phyloP scores from a whole-genome alignment of 495 filamentous ascomycete genomes.

The Xylaria curta region DNA sequence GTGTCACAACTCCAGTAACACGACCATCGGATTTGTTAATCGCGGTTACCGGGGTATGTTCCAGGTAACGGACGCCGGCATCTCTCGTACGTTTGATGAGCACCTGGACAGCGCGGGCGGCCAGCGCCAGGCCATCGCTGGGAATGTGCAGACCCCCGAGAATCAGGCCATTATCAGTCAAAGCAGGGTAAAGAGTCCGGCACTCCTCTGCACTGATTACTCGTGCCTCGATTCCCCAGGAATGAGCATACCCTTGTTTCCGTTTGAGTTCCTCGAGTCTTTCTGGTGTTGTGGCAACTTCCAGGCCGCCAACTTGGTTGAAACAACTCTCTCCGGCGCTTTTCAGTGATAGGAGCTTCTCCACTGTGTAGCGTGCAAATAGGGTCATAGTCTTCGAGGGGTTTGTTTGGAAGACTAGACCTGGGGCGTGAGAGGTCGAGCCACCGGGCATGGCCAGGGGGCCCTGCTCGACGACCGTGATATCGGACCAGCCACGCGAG shows the following conservation, averaged over 20 bases:
- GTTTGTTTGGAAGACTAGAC: constrained; percentile 59
- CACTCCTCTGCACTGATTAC: constrained; percentile 54
- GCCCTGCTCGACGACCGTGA: constrained; percentile 62
- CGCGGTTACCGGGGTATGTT: constrained; percentile 52
- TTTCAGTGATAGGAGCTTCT: constrained; percentile 49
- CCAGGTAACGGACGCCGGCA: constrained; percentile 56
- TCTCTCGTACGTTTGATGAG: constrained; percentile 55
- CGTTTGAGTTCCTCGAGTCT: constrained; percentile 59
- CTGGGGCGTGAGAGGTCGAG: constrained; percentile 60
- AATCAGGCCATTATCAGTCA: constrained; percentile 51
- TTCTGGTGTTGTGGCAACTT: constrained; percentile 57
- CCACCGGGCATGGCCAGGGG: constrained; percentile 58
- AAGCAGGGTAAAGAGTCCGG: constrained; percentile 47
- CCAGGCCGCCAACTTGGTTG: constrained; percentile 58
- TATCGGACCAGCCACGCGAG: constrained; percentile 55
- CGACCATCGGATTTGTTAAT: constrained; percentile 44
- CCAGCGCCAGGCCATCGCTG: constrained; percentile 58
- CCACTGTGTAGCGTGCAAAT: constrained; percentile 55
- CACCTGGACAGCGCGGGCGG: constrained; percentile 55
- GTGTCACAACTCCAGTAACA: constrained; percentile 55
- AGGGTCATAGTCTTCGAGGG: constrained; percentile 58
- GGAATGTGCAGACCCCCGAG: constrained; percentile 57
- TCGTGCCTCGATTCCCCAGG: constrained; percentile 55
- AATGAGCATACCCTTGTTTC: constrained; percentile 55
- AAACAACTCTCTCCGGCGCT: constrained; percentile 51